Evolutionary conservation across 2,329 filamentous ascomycete genomes (phyloP).

Genomic region (Aspergillus quadrilineatus): DNA sequence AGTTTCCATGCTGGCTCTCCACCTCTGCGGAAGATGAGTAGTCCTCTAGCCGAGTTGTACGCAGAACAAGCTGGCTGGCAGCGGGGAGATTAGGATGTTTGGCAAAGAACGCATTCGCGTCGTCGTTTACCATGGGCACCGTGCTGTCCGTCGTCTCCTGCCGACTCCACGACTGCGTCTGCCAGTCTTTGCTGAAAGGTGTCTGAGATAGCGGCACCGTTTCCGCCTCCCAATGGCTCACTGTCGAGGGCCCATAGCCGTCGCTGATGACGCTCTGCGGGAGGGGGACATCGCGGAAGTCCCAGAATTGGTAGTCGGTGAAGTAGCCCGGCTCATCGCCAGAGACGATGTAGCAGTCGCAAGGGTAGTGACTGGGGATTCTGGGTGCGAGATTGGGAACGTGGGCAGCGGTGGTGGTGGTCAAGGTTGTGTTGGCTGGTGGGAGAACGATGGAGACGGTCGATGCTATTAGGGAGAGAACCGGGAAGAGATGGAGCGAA

Average conservation of each 20-base stretch:
- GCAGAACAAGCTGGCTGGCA: constrained; percentile 48
- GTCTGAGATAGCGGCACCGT: constrained; percentile 34
- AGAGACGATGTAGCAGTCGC: constrained; percentile 50
- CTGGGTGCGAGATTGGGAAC: not conserved
- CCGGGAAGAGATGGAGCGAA: constrained; percentile 3
- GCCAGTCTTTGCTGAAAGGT: constrained; percentile 40
- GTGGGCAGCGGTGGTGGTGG: not conserved
- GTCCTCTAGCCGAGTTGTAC: constrained; percentile 43
- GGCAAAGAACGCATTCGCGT: constrained; percentile 49
- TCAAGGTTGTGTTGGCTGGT: not conserved
- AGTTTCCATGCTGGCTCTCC: constrained; percentile 45
- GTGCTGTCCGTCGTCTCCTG: constrained; percentile 37
- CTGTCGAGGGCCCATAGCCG: constrained; percentile 1
- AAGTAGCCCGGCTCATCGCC: constrained; percentile 48
- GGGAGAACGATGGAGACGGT: not conserved
- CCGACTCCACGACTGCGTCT: constrained; percentile 48
- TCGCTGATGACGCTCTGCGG: not conserved
- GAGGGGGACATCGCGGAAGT: constrained; percentile 49
- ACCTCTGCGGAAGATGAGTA: constrained; percentile 52
- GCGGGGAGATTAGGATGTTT: constrained; percentile 20
- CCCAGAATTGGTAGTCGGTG: constrained; percentile 52
- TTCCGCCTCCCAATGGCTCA: constrained; percentile 13
- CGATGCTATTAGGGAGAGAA: constrained; percentile 2
- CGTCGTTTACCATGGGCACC: constrained; percentile 47
- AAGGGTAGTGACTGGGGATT: constrained; percentile 4